Base-by-base conservation (phyloP, 2,329 filamentous ascomycete species). In the Aotearoamyces nothofagi region DNA sequence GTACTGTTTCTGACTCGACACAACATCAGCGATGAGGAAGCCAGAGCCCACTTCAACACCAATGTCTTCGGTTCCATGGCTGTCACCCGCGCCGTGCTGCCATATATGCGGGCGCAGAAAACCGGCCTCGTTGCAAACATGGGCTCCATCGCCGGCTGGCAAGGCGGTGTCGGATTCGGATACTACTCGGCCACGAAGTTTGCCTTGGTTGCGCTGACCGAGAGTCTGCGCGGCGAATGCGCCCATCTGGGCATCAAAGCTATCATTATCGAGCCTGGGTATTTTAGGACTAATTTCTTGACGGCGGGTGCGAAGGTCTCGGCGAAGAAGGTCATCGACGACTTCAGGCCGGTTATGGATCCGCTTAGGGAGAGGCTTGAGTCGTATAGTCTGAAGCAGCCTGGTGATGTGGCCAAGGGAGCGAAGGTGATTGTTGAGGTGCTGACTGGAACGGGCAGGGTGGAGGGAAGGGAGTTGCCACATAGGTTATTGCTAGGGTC, bases 31-130 rank as follows among this genome's bases (percentile, higher is more conserved):
- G 17, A 29, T 6, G 8, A 13, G n/a, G 20, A 9, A 17, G n/a
- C 15, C 8, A 9, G n/a, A 5, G 17, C 19, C n/a, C 19, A 22
- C 8, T 22, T 8, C 19, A n/a, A 22, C 8, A 64, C 62, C 20
- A 71, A 70, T 31, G 61, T 69, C 24, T 62, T 68, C 36, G 66
- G 63, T 5, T 45, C 50, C 10, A 45, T 64, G 27, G 63, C 60
- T 33, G 55, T 64, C 1, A 52, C 56, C 15, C 57, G 58, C 5
- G 61, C 61, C 0, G 54, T 58, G 8, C 43, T 66, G 0, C 61
- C 63, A 0, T 45, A 53, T 14, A 52, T 69, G 43, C 56, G 63
- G 12, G 39, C 45, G 8, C 54, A 52, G 3, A 32, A 43, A 2
- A 47, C 49, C 4, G 58, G 61, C 5, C 51, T 52, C 12, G 53